These are phyloP conservation scores for Perkinsus marinus DNA, from an alignment of 169 alveolate genomes.

Conservation along the genomic window DNA sequence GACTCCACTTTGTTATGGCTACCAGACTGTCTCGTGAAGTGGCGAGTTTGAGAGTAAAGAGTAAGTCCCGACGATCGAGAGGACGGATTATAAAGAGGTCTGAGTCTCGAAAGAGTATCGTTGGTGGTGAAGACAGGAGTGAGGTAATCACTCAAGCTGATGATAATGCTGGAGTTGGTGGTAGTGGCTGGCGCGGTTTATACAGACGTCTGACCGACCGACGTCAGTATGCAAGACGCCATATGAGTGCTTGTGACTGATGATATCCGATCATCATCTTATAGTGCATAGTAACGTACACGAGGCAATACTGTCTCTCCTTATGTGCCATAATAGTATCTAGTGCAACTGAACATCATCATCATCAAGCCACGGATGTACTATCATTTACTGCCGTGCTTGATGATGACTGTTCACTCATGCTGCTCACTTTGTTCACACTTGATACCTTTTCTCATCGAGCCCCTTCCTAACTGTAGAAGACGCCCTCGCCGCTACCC, in stretches of 20 bases:
- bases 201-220: neutral
- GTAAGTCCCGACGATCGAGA: neutral
- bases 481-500: too few species aligned
- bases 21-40: neutral
- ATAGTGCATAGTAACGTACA: neutral
- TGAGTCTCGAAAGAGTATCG: neutral
- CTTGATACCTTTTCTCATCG: too few species aligned
- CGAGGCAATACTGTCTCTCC: neutral
- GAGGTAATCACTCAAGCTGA: neutral
- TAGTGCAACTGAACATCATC: too few species aligned
- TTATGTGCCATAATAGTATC: neutral
- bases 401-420: too few species aligned
- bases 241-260: neutral
- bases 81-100: neutral
- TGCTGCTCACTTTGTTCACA: too few species aligned
- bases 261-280: neutral
- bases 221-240: neutral
- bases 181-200: neutral
- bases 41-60: neutral
- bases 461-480: too few species aligned
- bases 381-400: too few species aligned
- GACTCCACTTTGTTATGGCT: neutral
- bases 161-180: neutral
- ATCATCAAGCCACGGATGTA: too few species aligned
- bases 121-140: neutral